A percentile compares a stretch with the other conserved stretches of the same genome.
These are phyloP conservation scores for Curvularia sp. DNA, from an alignment of 2,329 filamentous ascomycete species.

Conservation along the genomic window DNA sequence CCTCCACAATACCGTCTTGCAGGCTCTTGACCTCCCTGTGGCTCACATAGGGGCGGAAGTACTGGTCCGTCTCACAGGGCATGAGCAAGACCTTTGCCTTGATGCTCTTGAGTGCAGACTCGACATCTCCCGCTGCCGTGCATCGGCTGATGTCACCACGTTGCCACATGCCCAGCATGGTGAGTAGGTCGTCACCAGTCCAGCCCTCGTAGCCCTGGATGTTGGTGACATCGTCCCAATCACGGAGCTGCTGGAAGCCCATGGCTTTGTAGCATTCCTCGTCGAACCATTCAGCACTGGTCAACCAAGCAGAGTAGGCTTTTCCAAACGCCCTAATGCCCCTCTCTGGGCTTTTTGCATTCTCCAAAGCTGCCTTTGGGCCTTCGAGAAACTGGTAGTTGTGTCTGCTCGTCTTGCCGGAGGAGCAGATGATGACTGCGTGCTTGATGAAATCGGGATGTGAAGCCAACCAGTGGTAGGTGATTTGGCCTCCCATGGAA, in stretches of 20 bases:
- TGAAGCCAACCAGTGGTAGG: conserved; percentile 61
- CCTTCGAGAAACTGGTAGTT: conserved; percentile 65
- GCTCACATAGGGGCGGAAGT: conserved; percentile 52
- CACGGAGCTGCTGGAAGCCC: conserved; percentile 35
- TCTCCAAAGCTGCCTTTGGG: conserved; percentile 57
- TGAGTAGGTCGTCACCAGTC: conserved; percentile 50
- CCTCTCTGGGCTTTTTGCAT: conserved; percentile 48
- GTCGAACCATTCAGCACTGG: conserved; percentile 53
- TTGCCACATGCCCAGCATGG: conserved; percentile 53
- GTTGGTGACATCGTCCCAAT: conserved; percentile 40
- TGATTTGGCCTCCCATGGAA: conserved; percentile 64
- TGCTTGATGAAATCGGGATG: conserved; percentile 55
- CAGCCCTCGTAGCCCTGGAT: conserved; percentile 31
- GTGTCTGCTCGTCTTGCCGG: conserved; percentile 59
- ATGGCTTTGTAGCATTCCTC: conserved; percentile 45
- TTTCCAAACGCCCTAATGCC: conserved; percentile 48
- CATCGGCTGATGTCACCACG: conserved; percentile 49
- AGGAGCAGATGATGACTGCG: conserved; percentile 59
- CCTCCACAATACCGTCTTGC: conserved; percentile 38
- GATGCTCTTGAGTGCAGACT: conserved; percentile 46
- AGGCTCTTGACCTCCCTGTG: conserved; percentile 48
- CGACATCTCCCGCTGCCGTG: conserved; percentile 33
- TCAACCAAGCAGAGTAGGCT: conserved; percentile 52
- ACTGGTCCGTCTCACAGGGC: conserved; percentile 52
- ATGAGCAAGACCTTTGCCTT: conserved; percentile 50